Evolutionary conservation across 768 basidiomycete species (phyloP), one percentile per base, ranked within the genome.

Genomic region (Tremella yokohamensis): DNA sequence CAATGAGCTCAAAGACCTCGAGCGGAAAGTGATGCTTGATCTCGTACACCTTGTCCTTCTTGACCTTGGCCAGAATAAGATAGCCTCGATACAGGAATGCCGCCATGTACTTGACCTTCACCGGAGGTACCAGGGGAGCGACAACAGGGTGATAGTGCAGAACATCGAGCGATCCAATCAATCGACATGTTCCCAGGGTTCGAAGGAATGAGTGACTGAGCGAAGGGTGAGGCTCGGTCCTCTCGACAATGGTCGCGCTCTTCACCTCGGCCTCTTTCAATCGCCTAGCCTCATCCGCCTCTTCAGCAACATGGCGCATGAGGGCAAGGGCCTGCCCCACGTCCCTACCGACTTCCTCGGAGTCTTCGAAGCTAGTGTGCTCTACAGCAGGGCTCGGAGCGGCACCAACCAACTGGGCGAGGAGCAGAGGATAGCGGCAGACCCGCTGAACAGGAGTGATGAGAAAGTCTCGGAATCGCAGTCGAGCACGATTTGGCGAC

Each of bases 381-480:
- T 63, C 58, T 3, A 26, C 55, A 7, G n/a, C 42, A 13, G 69
- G 62, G 29, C 44, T 47, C 8, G 62, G 57, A 8, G 65, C 58
- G 11, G 66, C 57, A 16, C 59, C 63, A 29, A 75, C 77, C 37
- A 96, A 82, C 66, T 88, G 85, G 57, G 85, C 86, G 45, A 99
- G 83, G 8, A 99, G 82, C 51, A 98, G 82, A 16, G 92, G 90
- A 72, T 99, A 99, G 66, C 87, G 89, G 82, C 93, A 97, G 50
- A 99, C 87, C 51, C 92, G 81, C 76, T 99, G 94, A 15, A 97
- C 83, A n/a, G 94, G 94, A 76, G 91, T 91, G 79, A 99, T 97
- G 78, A 97, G 82, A 72, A 92, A 92, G 78, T 98, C 94, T 64
- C 84, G 79, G 75, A 80, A 73, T 55, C 75, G 76, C 9, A 81